These are phyloP conservation scores for Microdochium paspali DNA, from an alignment of 2,329 filamentous ascomycete genomes.

Conservation along the genomic window DNA sequence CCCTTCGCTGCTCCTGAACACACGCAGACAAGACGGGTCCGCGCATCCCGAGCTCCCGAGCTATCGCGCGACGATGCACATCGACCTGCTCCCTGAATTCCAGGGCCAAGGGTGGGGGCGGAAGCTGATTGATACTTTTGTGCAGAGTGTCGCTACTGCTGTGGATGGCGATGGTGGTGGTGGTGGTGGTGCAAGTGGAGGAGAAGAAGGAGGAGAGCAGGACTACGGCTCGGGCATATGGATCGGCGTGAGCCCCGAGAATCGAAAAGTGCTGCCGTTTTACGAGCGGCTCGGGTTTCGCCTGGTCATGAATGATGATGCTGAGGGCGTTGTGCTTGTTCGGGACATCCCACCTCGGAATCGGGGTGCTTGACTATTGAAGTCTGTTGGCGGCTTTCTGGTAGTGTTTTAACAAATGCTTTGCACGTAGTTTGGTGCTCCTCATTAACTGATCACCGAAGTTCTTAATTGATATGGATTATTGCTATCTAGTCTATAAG, in stretches of 20 bases:
- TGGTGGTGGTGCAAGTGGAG: neutral
- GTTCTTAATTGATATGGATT: no score
- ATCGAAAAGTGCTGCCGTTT: slow-evolving; percentile 35
- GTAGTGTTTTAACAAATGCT: no score
- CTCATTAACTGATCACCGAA: no score
- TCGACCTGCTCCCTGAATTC: slow-evolving; percentile 32
- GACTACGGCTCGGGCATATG: slow-evolving; percentile 28
- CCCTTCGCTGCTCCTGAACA: neutral
- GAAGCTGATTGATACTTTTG: slow-evolving; percentile 28
- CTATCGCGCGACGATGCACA: slow-evolving; percentile 37
- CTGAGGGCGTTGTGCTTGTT: slow-evolving; percentile 30
- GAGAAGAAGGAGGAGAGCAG: slow-evolving; percentile 3
- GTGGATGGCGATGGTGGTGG: slow-evolving; percentile 7
- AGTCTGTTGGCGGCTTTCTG: no score
- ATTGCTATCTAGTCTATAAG: no score
- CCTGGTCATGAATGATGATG: slow-evolving; percentile 23
- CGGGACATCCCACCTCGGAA: slow-evolving; percentile 18
- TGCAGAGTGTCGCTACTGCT: slow-evolving; percentile 25
- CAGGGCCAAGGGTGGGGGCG: slow-evolving; percentile 35
- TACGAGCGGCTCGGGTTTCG: slow-evolving; percentile 37
- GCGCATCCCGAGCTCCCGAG: slow-evolving; percentile 19
- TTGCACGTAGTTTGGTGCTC: no score
- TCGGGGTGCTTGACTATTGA: no score
- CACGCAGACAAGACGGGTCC: no score
- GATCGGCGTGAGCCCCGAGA: slow-evolving; percentile 34